Percentiles rank a stretch among this genome's conserved stretches.
These are phyloP conservation scores for Xylaria sp. DNA, from an alignment of 2,329 filamentous ascomycete species.

Conservation along the genomic window DNA sequence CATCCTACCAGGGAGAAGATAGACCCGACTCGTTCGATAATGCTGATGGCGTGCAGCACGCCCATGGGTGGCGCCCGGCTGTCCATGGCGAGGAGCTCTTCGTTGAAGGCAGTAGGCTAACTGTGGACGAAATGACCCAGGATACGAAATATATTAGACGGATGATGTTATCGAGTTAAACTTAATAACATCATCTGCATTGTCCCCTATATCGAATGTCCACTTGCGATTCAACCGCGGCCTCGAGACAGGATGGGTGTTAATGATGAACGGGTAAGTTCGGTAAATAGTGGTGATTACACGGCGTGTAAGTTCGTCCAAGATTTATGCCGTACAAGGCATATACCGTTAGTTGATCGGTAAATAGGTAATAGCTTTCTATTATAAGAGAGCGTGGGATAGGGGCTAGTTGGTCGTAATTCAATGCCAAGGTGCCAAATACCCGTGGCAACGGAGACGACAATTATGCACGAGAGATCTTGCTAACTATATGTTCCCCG, in stretches of 20 bases:
- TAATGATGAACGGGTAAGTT: not conserved
- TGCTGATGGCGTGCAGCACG: slow-evolving; percentile 62
- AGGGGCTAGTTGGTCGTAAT: slow-evolving; percentile 3
- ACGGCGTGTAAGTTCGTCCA: slow-evolving; percentile 10
- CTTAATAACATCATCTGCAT: slow-evolving; percentile 8
- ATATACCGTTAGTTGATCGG: not conserved
- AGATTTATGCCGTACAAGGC: slow-evolving; percentile 14
- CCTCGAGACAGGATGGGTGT: slow-evolving; percentile 1
- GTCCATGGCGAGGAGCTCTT: slow-evolving; percentile 9
- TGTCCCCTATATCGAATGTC: not conserved
- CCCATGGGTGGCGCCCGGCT: not conserved
- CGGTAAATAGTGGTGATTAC: slow-evolving; percentile 6
- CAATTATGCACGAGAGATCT: not conserved
- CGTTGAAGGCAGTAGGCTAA: not conserved
- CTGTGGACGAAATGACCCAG: not conserved
- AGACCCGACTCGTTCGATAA: slow-evolving; percentile 75
- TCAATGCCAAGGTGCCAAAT: not conserved
- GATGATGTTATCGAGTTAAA: slow-evolving; percentile 5
- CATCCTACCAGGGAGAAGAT: slow-evolving; percentile 77
- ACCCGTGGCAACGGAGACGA: slow-evolving; percentile 6
- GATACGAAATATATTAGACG: not conserved
- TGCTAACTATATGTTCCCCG: not conserved
- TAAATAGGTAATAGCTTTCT: not conserved
- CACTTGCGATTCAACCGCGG: slow-evolving; percentile 6
- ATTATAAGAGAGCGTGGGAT: not conserved